A percentile compares a stretch with the other conserved stretches of the same genome.
phyloP scores from a whole-genome alignment of 352 stramenopile species.

The Pythium dissotocum region DNA sequence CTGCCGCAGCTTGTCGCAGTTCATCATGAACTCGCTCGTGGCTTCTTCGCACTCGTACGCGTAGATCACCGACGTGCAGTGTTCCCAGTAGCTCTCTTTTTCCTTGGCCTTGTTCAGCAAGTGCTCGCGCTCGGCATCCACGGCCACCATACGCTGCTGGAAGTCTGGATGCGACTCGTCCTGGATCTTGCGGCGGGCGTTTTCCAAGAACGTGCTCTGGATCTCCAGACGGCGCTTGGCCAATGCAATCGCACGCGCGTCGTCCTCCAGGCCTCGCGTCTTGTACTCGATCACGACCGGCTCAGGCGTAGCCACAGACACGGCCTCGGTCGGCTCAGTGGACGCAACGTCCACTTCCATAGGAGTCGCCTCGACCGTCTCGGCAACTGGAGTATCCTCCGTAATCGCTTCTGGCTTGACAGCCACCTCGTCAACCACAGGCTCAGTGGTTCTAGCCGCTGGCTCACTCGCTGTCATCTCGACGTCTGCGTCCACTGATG shows the following conservation, averaged over 20 bases:
- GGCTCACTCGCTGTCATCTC: constrained; percentile 12
- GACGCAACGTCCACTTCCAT: constrained; percentile 8
- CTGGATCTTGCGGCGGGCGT: constrained; percentile 57
- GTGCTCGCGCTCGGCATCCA: constrained; percentile 49
- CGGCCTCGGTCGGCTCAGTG: not conserved
- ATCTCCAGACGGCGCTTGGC: constrained; percentile 41
- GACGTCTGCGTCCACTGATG: constrained; percentile 10
- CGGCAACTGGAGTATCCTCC: not conserved
- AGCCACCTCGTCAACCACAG: not conserved
- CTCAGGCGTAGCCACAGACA: too few species aligned
- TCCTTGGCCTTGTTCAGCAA: constrained; percentile 1
- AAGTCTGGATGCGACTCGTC: constrained; percentile 76
- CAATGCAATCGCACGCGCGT: constrained; percentile 21
- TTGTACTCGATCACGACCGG: not conserved
- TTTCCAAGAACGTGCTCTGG: constrained; percentile 74
- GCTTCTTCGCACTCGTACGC: constrained; percentile 1
- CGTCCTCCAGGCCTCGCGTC: constrained; percentile 18
- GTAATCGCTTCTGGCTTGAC: constrained; percentile 3
- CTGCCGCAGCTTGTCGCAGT: constrained; percentile 77
- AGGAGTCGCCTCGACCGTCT: not conserved
- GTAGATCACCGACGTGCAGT: constrained; percentile 1
- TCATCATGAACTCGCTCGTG: constrained; percentile 33
- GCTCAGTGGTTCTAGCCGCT: not conserved
- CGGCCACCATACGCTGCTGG: constrained; percentile 37
- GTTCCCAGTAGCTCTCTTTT: not conserved